These are phyloP conservation scores for Syzygium oleosum DNA, from an alignment of 345 rosid species.

Conservation along the genomic window DNA sequence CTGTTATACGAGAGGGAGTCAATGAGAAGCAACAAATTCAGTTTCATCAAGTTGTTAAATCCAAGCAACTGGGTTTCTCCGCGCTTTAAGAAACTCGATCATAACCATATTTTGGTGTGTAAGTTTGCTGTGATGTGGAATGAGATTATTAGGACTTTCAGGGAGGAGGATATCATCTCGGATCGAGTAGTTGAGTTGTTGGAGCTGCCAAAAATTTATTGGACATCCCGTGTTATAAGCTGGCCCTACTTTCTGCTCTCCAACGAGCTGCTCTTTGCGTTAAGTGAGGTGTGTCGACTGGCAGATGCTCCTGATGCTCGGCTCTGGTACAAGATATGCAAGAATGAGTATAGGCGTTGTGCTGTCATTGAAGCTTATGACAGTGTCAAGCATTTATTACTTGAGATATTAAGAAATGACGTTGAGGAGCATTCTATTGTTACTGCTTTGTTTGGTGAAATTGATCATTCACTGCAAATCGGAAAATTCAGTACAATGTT, in stretches of 20 bases:
- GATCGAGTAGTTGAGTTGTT: slow-evolving; percentile 73
- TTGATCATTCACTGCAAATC: slow-evolving; percentile 53
- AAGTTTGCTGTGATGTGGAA: slow-evolving; percentile 92
- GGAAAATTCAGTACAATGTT: slow-evolving; percentile 60
- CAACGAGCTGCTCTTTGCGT: slow-evolving; percentile 84
- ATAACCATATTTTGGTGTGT: slow-evolving; percentile 75
- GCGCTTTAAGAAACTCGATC: slow-evolving; percentile 48
- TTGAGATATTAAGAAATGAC: slow-evolving; percentile 43
- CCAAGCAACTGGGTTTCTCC: too few relatives aligned
- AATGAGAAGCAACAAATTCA: slow-evolving; percentile 42
- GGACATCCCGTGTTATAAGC: slow-evolving; percentile 74
- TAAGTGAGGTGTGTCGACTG: slow-evolving; percentile 61
- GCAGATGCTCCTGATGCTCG: slow-evolving; percentile 86
- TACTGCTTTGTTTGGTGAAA: slow-evolving; percentile 62
- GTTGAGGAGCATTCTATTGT: slow-evolving; percentile 81
- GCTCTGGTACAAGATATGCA: slow-evolving; percentile 82
- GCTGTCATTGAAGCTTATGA: slow-evolving; percentile 86
- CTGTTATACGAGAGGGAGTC: slow-evolving; percentile 40
- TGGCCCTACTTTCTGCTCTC: slow-evolving; percentile 91
- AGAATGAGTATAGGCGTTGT: slow-evolving; percentile 88
- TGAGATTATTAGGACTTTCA: slow-evolving; percentile 62
- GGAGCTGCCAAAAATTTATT: slow-evolving; percentile 71
- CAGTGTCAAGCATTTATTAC: slow-evolving; percentile 60
- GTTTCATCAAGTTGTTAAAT: too few relatives aligned
- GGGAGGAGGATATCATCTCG: slow-evolving; percentile 89